Percentiles rank a stretch among this genome's conserved stretches.
These are phyloP conservation scores for Plectosphaerella plurivora DNA, from an alignment of 2,329 filamentous ascomycete genomes.

Conservation along the genomic window DNA sequence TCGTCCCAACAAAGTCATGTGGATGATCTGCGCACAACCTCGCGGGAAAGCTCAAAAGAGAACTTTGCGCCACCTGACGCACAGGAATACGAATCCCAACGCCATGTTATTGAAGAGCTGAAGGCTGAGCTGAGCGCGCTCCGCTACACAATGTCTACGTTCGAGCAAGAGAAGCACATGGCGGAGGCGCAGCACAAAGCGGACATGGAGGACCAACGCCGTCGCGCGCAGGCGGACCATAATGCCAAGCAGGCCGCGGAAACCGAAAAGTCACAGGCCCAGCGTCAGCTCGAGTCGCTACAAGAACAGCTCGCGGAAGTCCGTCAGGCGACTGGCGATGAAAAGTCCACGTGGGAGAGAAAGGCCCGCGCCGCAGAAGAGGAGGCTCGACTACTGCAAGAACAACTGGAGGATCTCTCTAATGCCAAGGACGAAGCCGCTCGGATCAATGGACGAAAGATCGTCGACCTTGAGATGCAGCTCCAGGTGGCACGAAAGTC, in stretches of 20 bases:
- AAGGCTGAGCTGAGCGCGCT: conserved; percentile 86
- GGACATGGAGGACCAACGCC: conserved; percentile 74
- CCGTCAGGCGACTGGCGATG: conserved; percentile 43
- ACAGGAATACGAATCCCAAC: conserved; percentile 55
- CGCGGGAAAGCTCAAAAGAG: conserved; percentile 55
- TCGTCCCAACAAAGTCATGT: conserved; percentile 36
- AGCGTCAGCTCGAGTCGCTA: conserved; percentile 44
- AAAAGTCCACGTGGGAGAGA: conserved; percentile 63
- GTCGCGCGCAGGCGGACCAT: conserved; percentile 82
- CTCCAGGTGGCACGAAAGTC: conserved; percentile 39
- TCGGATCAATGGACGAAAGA: conserved; percentile 51
- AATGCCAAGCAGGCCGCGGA: conserved; percentile 60
- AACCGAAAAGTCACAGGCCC: conserved; percentile 43
- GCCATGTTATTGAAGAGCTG: conserved; percentile 65
- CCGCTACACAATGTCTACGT: conserved; percentile 80
- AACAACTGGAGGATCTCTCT: conserved; percentile 72
- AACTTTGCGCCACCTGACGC: conserved; percentile 55
- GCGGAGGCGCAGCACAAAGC: conserved; percentile 73
- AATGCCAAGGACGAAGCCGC: conserved; percentile 65
- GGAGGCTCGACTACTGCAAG: conserved; percentile 67
- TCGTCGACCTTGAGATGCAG: conserved; percentile 50
- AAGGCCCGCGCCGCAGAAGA: conserved; percentile 68
- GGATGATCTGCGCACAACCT: conserved; percentile 40
- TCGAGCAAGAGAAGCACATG: conserved; percentile 85
- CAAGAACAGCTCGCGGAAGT: conserved; percentile 48